phyloP scores from a whole-genome alignment of 257 asterid species.

The Handroanthus guayacan region DNA sequence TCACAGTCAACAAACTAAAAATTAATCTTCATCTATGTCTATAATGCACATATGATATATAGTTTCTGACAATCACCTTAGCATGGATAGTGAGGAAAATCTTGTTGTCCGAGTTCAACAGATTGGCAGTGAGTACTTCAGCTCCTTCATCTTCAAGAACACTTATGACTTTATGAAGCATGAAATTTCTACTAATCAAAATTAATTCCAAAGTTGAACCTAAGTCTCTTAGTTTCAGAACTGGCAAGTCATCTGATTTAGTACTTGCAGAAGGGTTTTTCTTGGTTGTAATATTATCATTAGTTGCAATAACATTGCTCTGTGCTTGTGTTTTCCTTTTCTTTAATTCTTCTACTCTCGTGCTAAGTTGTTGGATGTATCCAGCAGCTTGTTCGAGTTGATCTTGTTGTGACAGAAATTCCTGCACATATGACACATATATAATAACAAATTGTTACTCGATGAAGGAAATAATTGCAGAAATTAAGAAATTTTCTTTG shows the following conservation, averaged over 20 bases:
- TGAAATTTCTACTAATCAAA: constrained; percentile 33
- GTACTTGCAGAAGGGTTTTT: not conserved
- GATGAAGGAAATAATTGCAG: not conserved
- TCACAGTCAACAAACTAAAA: too few species aligned
- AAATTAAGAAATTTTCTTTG: too few species aligned
- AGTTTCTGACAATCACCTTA: constrained; percentile 34
- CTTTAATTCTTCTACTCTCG: constrained; percentile 41
- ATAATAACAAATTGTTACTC: not conserved
- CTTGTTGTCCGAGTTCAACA: constrained; percentile 19
- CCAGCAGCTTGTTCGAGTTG: constrained; percentile 43
- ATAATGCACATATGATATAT: too few species aligned
- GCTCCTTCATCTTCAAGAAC: constrained; percentile 51
- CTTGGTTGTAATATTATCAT: not conserved
- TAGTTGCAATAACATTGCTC: not conserved
- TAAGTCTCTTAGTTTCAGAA: constrained; percentile 37
- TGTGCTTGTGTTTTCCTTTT: constrained; percentile 32
- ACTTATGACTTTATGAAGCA: constrained; percentile 31
- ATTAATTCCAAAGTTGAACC: constrained; percentile 48
- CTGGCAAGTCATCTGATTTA: constrained; percentile 11
- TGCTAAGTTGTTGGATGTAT: constrained; percentile 44
- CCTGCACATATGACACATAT: constrained; percentile 25
- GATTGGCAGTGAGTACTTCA: constrained; percentile 40
- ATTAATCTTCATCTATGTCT: too few species aligned
- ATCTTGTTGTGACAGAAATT: constrained; percentile 41
- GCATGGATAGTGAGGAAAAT: constrained; percentile 45